Evolutionary conservation across 2,329 filamentous ascomycete species (phyloP), one percentile per base, ranked within the genome.

Genomic region (Capronia americana): DNA sequence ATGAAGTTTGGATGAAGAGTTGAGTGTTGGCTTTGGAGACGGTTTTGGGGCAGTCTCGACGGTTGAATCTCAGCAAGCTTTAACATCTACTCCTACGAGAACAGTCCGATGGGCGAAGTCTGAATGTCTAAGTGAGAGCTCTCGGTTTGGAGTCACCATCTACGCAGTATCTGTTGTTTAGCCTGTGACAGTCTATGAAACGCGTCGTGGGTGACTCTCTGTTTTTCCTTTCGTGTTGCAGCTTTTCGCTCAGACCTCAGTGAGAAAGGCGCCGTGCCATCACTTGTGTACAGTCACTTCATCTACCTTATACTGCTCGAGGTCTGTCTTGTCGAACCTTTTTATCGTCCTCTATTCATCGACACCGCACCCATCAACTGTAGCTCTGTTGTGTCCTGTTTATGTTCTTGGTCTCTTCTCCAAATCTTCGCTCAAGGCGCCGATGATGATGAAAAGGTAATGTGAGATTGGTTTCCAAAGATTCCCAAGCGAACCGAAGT

Each of bases 401-500:
- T n/a, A 11, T 62, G 23, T 60, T 20, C n/a, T 17, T 53, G 20
- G 17, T 48, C 68, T 72, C 68, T 71, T 71, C 71, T 69, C 66
- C 63, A 64, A 32, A 14, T 24, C 60, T 61, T 67, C 68, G 65
- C 63, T 66, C 69, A 65, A 69, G 69, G 63, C 70, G 66, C 50
- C 34, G 44, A 57, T 41, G 24, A 64, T 60, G 65, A 71, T 73
- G 71, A 73, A 73, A 72, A 73, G 67, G 63, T 64, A 28, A 41
- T 61, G 50, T 55, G 76, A 74, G 23, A 28, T 51, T 50, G 56
- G 74, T 55, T 83, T 84, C 82, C 88, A 92, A 92, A 92, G 87
- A 92, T 92, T 92, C 90, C 89, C 84, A 85, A 83, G 81, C 86
- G 85, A 84, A 83, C 85, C 85, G 83, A 83, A 85, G 85, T 85